Evolutionary conservation across 2,329 filamentous ascomycete species (phyloP), one percentile per base, ranked within the genome.

Genomic region (Pseudonectria foliicola): DNA sequence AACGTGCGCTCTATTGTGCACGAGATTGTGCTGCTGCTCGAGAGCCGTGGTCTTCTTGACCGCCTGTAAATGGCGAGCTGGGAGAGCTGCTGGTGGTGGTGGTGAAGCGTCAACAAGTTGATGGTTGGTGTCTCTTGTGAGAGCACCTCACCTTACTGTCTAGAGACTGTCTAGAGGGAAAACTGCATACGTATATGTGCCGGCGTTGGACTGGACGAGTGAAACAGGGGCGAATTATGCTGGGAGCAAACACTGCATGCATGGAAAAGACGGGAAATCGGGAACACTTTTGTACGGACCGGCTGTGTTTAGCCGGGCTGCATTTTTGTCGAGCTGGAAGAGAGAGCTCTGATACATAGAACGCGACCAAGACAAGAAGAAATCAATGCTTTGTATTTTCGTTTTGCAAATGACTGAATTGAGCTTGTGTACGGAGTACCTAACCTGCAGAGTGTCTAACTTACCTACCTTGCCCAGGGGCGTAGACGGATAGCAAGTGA

Each of bases 1-100:
- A 85, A 79, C 48, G 89, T 96, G 31, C 77, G 92, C 56, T 92
- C 85, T 40, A 90, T 90, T 43, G 92, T 98, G 34, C 92, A 98
- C 70, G 85, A 96, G 75, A 96, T 98, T 55, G 76, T 98, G 45
- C 73, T 98, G 55, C 66, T 95, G 67, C 71, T 98, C 40, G 92
- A 98, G 77, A 84, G 82, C 60, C 73, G 84, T 55, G 92, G 92
- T 32, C 76, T 95, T 55, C 70, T 98, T 55, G 90, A 95, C 70
- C 77, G 70, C 40, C 56, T 77, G 40, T 78, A 65, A 60, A 42
- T 15, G 40, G 35, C 4, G 27, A 15, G 11, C 11, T 16, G 6
- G 10, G 21, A 7, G 29, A 28, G 29, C 36, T 30, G 31, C 36
- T 25, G 31, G 31, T 34, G 36, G n/a, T n/a, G n/a, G n/a, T n/a